A percentile compares a stretch with the other conserved stretches of the same genome.
These are phyloP conservation scores for Rhynchospora breviuscula DNA, from an alignment of 176 grass and related monocot genomes.

Conservation along the genomic window DNA sequence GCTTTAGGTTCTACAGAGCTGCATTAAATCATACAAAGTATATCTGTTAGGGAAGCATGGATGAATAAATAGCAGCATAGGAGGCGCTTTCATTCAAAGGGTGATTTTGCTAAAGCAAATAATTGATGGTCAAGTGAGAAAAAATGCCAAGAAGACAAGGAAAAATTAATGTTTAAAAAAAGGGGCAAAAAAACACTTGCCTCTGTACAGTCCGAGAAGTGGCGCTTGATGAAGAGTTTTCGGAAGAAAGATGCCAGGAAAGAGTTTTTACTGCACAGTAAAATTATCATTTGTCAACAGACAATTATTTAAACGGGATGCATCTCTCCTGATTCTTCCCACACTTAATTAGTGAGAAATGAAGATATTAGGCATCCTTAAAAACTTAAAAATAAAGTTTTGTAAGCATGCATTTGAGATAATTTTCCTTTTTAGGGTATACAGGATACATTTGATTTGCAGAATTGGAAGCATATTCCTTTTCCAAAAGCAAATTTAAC, in stretches of 20 bases:
- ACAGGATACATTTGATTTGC: background rate
- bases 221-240: constrained; percentile 47
- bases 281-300: constrained; percentile 10
- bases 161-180: background rate
- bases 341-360: background rate
- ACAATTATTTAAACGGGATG: background rate
- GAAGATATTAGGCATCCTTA: background rate
- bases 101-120: background rate
- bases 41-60: background rate
- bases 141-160: background rate
- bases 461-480: background rate
- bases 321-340: background rate
- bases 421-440: background rate
- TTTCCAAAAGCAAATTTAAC: constrained; percentile 15
- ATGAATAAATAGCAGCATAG: background rate
- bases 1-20: constrained; percentile 53
- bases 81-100: background rate
- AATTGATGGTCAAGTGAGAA: background rate
- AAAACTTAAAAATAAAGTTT: background rate
- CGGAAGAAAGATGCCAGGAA: constrained; percentile 89
- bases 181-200: constrained; percentile 42
- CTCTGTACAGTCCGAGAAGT: constrained; percentile 27
- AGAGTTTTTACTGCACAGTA: constrained; percentile 70
- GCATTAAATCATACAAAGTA: constrained; percentile 31
- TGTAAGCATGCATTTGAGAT: background rate